Evolutionary conservation across 2,329 filamentous ascomycete genomes (phyloP), one percentile per base, ranked within the genome.

Genomic region (Pseudonectria buxi): DNA sequence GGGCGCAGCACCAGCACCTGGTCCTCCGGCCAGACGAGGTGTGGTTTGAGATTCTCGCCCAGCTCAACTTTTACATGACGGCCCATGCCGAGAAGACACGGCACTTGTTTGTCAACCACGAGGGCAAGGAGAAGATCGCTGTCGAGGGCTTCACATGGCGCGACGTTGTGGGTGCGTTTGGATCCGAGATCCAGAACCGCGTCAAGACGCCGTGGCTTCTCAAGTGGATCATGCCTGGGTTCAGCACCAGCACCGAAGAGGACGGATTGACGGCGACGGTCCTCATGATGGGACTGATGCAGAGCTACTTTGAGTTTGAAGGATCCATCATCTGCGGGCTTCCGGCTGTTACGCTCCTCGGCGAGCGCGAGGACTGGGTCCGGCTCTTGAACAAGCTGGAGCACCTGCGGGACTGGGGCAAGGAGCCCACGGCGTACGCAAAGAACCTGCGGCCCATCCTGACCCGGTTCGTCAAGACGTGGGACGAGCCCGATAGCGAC

Each of bases 41-140:
- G 22, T 76, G 72, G 72, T 67, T 75, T 43, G 64, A 72, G 32
- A 69, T 76, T 34, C 56, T 76, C 4, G 58, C 60, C 1, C 71
- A 76, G 51, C 54, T 76, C 31, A 69, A 66, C 46, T 62, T 68
- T 35, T 75, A 67, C 50, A 65, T 74, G 56, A 62, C 65, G 22
- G 54, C 53, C 0, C 59, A 76, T 41, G 61, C 66, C 6, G 68
- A 74, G 32, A 56, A 65, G 6, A 33, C 74, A 1, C 57, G 69
- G 2, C 46, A 55, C 5, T 35, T 65, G 11, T 74, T 74, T 41
- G 70, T 74, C 7, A 45, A 59, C 6, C 67, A 71, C 35, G 36
- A 59, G 10, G 68, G 61, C 0, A 57, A 65, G 38, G 53, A 68
- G 37, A 57, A 64, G 15, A 63, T 75, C 14, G 31, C 44, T 1